Base-by-base conservation (phyloP, 1,284 basidiomycete genomes). In the Tylopilus sp. region DNA sequence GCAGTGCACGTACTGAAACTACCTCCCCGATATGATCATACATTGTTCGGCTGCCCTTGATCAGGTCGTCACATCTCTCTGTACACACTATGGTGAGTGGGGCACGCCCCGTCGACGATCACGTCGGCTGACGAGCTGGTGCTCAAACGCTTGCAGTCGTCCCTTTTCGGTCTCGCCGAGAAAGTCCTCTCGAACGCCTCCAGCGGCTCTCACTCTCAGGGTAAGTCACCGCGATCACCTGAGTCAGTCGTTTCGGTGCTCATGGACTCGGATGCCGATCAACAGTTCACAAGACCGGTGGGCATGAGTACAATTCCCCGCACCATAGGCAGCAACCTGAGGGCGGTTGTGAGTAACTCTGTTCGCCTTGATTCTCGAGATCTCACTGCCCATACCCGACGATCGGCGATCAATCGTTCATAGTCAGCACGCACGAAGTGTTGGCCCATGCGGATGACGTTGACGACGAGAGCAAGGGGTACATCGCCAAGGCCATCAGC, bases 141-240 rank as follows among this genome's bases (percentile, higher is more conserved):
- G n/a, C 51, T 32, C 2, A n/a, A 77, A 29, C 29, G 29, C 29
- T 29, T 29, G 29, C 29, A 29, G 92, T 90, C 92, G 64, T 82
- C 74, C 64, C 85, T 93, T 67, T 83, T 92, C 49, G 87, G 86
- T 68, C 75, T 94, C 69, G 92, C 91, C 18, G 90, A 92, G 79
- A 75, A 92, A 76, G 88, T 52, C 19, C 32, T 78, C 56, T 66
- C 68, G 47, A 19, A 52, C 4, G 89, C 70, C 77, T 81, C 69
- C 73, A 84, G 52, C 82, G 87, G 71, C 56, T 65, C 70, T 15
- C 54, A 68, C 58, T 68, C 71, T 70, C 60, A 64, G 65, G 63
- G 69, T 73, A 65, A 67, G 76, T 72, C 47, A 57, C 44, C 5
- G 10, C 61, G 24, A 38, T 53, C 7, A 15, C 53, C 9, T 3